Conservation (phyloP, 371 early-diverging fungal species). For the Funneliformis caledonium region DNA sequence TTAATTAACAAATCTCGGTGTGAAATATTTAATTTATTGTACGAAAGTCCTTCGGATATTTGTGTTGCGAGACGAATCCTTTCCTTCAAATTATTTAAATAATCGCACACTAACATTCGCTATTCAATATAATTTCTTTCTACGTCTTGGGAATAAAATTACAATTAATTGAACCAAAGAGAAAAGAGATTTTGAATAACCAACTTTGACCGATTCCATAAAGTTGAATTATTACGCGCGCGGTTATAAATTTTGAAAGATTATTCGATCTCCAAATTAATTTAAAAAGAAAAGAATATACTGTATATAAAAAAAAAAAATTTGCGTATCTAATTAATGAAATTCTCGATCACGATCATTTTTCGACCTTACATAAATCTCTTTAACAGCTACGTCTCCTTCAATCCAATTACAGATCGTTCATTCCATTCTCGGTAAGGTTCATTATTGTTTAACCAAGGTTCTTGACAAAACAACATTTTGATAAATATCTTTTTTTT, state of each 20-base stretch:
- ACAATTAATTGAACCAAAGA: neutral
- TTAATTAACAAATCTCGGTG: neutral
- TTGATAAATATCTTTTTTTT: too few relatives aligned
- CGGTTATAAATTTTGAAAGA: neutral
- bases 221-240: neutral
- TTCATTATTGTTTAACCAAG: too few relatives aligned
- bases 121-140: neutral
- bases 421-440: too few relatives aligned
- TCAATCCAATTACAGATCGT: too few relatives aligned
- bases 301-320: too few relatives aligned
- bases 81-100: neutral
- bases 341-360: too few relatives aligned
- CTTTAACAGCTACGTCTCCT: too few relatives aligned
- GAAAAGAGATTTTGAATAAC: neutral
- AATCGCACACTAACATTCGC: neutral
- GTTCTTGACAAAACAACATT: too few relatives aligned
- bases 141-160: neutral
- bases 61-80: neutral
- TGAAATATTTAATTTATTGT: neutral
- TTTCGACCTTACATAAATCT: too few relatives aligned
- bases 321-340: too few relatives aligned
- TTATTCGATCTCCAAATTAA: too few relatives aligned
- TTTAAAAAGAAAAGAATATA: too few relatives aligned
- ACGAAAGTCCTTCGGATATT: neutral
- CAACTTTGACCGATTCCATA: constrained; percentile 1